A percentile compares a stretch with the other conserved stretches of the same genome.
Conservation (phyloP, 805 yeast genomes). For the Saccharomycopsis schoenii region DNA sequence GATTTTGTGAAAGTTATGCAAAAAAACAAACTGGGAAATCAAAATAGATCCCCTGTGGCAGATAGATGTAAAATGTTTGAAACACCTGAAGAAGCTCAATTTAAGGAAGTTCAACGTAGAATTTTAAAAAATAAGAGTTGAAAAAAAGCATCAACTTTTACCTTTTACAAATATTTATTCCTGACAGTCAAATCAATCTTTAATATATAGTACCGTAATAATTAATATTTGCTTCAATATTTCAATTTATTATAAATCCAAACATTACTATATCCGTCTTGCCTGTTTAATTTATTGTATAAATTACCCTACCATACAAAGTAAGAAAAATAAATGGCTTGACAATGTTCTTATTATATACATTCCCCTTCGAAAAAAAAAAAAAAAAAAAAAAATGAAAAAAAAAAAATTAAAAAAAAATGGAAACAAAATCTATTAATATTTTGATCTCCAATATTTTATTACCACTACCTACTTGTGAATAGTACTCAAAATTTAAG, state of each 20-base stretch:
- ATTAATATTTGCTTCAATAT: neutral
- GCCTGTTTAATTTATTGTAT: too few relatives aligned
- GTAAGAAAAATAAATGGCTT: too few relatives aligned
- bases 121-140: neutral
- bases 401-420: too few relatives aligned
- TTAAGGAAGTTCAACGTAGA: neutral
- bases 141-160: neutral
- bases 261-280: too few relatives aligned
- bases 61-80: neutral
- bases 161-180: too few relatives aligned
- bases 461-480: too few relatives aligned
- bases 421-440: too few relatives aligned
- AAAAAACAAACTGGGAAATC: neutral
- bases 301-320: neutral
- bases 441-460: too few relatives aligned
- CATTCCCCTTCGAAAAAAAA: neutral
- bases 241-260: too few relatives aligned
- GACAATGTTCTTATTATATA: too few relatives aligned
- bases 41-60: neutral
- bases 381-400: neutral
- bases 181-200: too few relatives aligned
- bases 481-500: too few relatives aligned
- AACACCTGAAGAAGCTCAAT: neutral
- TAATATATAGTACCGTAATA: neutral
- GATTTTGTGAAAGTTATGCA: neutral